Percentiles rank a stretch among this genome's conserved stretches.
Conservation (phyloP, 192 early-diverging fungal species). For the Podila epicladia region DNA sequence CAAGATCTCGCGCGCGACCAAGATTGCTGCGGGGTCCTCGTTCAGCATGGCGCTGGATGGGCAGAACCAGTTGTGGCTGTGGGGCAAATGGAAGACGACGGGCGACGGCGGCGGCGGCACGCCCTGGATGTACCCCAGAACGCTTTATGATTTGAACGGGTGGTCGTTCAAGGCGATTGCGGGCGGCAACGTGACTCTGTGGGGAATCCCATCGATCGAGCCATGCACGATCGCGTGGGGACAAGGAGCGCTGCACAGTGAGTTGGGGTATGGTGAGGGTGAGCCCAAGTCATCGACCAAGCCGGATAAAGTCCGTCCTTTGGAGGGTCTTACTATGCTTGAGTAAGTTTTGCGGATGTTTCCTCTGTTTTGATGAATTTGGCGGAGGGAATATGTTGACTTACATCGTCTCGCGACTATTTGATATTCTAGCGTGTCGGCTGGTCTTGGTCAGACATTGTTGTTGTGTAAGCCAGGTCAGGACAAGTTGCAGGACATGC, state of each 20-base stretch:
- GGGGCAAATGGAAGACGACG: conserved; percentile 65
- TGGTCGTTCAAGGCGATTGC: conserved; percentile 52
- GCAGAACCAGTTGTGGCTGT: conserved; percentile 52
- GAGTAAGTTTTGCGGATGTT: conserved; percentile 11
- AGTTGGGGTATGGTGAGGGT: conserved; percentile 59
- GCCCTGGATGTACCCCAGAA: conserved; percentile 61
- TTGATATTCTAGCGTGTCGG: conserved; percentile 28
- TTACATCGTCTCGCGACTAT: not conserved
- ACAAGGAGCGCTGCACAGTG: conserved; percentile 51
- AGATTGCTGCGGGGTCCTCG: conserved; percentile 56
- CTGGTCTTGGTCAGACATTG: conserved; percentile 55
- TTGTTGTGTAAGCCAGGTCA: conserved; percentile 55
- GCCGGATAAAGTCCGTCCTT: conserved; percentile 55
- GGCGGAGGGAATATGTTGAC: too few relatives aligned
- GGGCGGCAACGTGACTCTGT: conserved; percentile 54
- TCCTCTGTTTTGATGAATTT: too few relatives aligned
- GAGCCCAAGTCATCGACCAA: conserved; percentile 49
- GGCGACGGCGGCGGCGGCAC: conserved; percentile 61
- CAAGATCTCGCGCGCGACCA: conserved; percentile 35
- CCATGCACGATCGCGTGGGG: conserved; percentile 58
- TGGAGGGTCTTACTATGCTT: conserved; percentile 52
- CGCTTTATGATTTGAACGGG: conserved; percentile 58
- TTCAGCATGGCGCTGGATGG: conserved; percentile 61
- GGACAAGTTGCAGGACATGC: conserved; percentile 55
- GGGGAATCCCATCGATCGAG: conserved; percentile 41